phyloP scores from a whole-genome alignment of 768 basidiomycete species.

The Leccinum rimulosum region DNA sequence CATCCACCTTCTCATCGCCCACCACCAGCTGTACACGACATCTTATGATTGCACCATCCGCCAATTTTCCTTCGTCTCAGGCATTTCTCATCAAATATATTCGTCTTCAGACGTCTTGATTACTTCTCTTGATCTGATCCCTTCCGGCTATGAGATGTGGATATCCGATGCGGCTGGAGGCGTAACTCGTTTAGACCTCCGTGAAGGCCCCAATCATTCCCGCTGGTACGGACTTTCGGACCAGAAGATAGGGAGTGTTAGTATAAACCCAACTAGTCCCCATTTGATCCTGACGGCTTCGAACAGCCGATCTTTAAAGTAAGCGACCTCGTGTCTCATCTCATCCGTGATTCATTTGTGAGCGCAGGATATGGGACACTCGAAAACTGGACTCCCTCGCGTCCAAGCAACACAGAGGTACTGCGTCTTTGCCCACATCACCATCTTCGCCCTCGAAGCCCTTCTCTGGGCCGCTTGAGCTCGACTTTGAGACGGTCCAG shows the following conservation, averaged over 20 bases:
- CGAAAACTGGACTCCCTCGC: slow-evolving; percentile 56
- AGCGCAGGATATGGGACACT: slow-evolving; percentile 72
- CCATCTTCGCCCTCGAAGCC: slow-evolving; percentile 11
- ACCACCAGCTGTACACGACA: slow-evolving; percentile 66
- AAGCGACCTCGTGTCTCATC: slow-evolving; percentile 17
- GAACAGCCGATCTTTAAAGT: slow-evolving; percentile 73
- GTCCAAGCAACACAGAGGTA: slow-evolving; percentile 13
- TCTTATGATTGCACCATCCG: slow-evolving; percentile 83
- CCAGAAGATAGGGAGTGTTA: slow-evolving; percentile 75
- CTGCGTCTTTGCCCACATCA: slow-evolving; percentile 19
- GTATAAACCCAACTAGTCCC: slow-evolving; percentile 70
- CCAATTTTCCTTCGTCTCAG: slow-evolving; percentile 67
- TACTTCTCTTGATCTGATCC: slow-evolving; percentile 66
- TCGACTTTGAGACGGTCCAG: slow-evolving; percentile 43
- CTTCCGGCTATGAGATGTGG: slow-evolving; percentile 79
- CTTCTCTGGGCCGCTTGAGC: slow-evolving; percentile 24
- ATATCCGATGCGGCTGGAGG: slow-evolving; percentile 73
- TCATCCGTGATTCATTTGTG: background rate
- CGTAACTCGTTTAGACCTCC: slow-evolving; percentile 72
- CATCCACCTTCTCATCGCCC: background rate
- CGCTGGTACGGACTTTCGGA: slow-evolving; percentile 65
- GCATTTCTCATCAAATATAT: slow-evolving; percentile 68
- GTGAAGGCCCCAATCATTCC: slow-evolving; percentile 53
- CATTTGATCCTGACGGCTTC: slow-evolving; percentile 72
- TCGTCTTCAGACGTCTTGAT: slow-evolving; percentile 57